Evolutionary conservation across 768 basidiomycete species (phyloP), one percentile per base, ranked within the genome.

Genomic region (Tricholoma hemisulphureum): DNA sequence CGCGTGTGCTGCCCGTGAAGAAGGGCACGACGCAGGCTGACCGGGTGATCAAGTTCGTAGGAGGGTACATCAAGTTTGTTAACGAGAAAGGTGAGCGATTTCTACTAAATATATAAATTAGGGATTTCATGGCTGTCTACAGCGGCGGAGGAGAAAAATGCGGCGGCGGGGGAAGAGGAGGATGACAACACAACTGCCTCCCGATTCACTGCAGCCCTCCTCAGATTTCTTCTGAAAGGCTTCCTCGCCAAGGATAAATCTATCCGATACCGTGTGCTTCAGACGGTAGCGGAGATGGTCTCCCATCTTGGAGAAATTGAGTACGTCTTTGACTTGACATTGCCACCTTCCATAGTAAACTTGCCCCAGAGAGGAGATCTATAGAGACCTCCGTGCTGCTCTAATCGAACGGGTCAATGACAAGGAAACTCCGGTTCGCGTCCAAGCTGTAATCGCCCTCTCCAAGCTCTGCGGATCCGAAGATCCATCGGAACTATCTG

Each of bases 181-280:
- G 84, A 84, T 23, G 83, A 84, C 6, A 86, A 89, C 3, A 86
- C 86, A 0, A 77, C 84, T 1, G 81, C 85, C 0, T 79, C 87
- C 2, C 83, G 92, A 39, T 89, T 95, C 65, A 81, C 87, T 1
- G 77, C 79, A 7, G 77, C 77, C 53, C 74, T 93, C 10, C 76
- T 94, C 32, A 77, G 76, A 21, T 85, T 86, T 66, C 79, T 96
- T 26, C 74, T 94, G 58, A 80, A 80, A 57, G 95, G 93, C 3
- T 93, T 93, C 70, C 64, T 76, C 16, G 87, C 93, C 3, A 96
- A 94, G 69, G 93, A 96, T 74, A 98, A 95, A 73, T 80, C 78
- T 41, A 86, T 92, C 35, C 83, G 95, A 5, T 96, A 86, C 67
- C 85, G 95, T 18, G 86, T 86, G 29, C 77, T 91, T 2, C 87